phyloP scores from a whole-genome alignment of 768 basidiomycete genomes.

The Hebeloma cylindrosporum region DNA sequence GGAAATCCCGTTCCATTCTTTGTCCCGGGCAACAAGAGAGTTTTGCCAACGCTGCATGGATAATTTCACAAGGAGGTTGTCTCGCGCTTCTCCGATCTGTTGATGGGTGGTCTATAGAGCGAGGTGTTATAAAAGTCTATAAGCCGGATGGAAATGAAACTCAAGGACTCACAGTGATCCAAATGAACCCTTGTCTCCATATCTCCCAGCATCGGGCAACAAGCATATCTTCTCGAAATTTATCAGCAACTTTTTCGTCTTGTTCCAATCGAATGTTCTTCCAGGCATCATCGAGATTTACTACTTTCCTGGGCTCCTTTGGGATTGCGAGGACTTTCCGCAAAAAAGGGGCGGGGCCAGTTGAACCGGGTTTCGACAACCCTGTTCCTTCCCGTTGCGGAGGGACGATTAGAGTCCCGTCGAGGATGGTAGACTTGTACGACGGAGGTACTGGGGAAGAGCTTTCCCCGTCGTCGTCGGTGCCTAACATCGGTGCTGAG shows the following conservation, averaged over 20 bases:
- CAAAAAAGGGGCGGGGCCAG: not conserved
- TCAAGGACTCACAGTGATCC: conserved; percentile 63
- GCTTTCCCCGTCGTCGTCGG: conserved; percentile 19
- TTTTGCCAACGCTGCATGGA: conserved; percentile 63
- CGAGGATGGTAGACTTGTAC: conserved; percentile 22
- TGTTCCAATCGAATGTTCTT: conserved; percentile 69
- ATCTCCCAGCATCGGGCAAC: conserved; percentile 72
- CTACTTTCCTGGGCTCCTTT: conserved; percentile 47
- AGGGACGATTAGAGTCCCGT: conserved; percentile 3
- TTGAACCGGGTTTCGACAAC: not conserved
- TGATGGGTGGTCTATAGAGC: conserved; percentile 77
- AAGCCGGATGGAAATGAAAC: conserved; percentile 3
- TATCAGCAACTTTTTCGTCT: conserved; percentile 71
- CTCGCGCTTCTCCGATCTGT: conserved; percentile 70
- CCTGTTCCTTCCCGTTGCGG: not conserved
- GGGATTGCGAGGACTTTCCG: conserved; percentile 9
- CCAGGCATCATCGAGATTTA: conserved; percentile 77
- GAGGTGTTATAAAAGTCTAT: conserved; percentile 12
- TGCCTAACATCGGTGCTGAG: conserved; percentile 5
- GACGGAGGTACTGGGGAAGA: conserved; percentile 24
- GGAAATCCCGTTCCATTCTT: conserved; percentile 42
- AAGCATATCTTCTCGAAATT: conserved; percentile 61
- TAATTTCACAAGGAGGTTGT: conserved; percentile 60
- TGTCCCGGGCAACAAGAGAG: conserved; percentile 33
- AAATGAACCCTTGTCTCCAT: conserved; percentile 70